A percentile compares a stretch with the other conserved stretches of the same genome.
These are phyloP conservation scores for Boletus reticulatus DNA, from an alignment of 768 basidiomycete genomes.

Conservation along the genomic window DNA sequence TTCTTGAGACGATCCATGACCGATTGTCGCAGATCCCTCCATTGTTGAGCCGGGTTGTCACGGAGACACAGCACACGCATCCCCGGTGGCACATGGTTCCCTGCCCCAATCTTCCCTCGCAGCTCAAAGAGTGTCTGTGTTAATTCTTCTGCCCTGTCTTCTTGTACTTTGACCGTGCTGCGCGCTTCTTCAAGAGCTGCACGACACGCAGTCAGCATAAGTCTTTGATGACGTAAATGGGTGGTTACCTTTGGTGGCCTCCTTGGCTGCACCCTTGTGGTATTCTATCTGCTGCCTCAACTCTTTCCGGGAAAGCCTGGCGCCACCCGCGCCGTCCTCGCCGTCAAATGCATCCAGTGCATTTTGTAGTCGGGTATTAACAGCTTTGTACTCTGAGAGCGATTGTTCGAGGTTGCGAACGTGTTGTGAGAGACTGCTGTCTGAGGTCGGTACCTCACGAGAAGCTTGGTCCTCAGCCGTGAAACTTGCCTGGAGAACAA, in stretches of 20 bases:
- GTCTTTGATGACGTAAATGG: not conserved
- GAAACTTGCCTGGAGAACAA: slow-evolving; percentile 52
- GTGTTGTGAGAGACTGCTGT: slow-evolving; percentile 39
- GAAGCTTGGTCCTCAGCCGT: slow-evolving; percentile 51
- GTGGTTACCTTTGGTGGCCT: slow-evolving; percentile 41
- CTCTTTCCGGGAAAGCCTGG: slow-evolving; percentile 32
- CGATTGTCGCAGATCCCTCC: slow-evolving; percentile 72
- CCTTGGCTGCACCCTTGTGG: slow-evolving; percentile 37
- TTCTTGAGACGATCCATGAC: slow-evolving; percentile 71
- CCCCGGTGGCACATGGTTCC: slow-evolving; percentile 71
- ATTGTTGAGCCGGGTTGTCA: slow-evolving; percentile 82
- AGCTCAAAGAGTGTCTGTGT: slow-evolving; percentile 81
- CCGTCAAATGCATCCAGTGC: slow-evolving; percentile 48
- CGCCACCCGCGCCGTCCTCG: slow-evolving; percentile 26
- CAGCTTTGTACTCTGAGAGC: slow-evolving; percentile 52
- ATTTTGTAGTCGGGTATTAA: slow-evolving; percentile 43
- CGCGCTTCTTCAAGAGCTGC: slow-evolving; percentile 47
- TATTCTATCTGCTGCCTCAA: slow-evolving; percentile 39
- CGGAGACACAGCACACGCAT: slow-evolving; percentile 64
- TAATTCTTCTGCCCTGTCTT: slow-evolving; percentile 61
- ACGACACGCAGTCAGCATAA: not conserved
- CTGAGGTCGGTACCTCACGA: slow-evolving; percentile 24
- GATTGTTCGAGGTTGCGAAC: slow-evolving; percentile 55
- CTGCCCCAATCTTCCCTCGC: slow-evolving; percentile 70
- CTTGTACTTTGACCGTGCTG: slow-evolving; percentile 35